Base-by-base conservation (phyloP, 768 basidiomycete genomes). In the Kwoniella mangroviensis region DNA sequence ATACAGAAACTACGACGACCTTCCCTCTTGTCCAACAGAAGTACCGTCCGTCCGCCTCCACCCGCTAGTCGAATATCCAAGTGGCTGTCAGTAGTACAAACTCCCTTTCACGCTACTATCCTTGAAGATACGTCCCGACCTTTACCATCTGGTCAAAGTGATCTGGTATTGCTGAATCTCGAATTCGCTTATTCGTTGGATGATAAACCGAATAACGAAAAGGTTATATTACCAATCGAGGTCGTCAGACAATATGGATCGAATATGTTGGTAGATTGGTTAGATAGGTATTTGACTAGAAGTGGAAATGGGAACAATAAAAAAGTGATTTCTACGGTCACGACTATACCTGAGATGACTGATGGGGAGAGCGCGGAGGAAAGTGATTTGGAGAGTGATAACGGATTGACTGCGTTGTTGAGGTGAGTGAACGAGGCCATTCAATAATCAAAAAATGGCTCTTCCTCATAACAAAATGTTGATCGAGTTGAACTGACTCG, bases 321-420 rank as follows among this genome's bases (percentile, higher is more conserved):
- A 22, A 61, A 69, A 19, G 56, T 57, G 22, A 17, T 57, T 57
- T 57, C 56, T 21, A 69, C 62, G 21, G 59, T 58, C 28, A 71
- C 62, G n/a, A 59, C 69, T 40, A 51, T 65, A 21, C 78, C 78
- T 21, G 75, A 69, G 5, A 73, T 79, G 78, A 79, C 78, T 41
- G 78, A 77, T 67, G 76, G 78, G 13, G 68, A 67, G 45, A 75
- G 74, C 57, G 76, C 72, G n/a, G 70, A 72, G 41, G 78, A 77
- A 6, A 72, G 67, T 26, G 78, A 77, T 57, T 40, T 77, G 54
- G 71, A 71, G 41, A 55, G 60, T 15, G 78, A 75, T 53, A 74
- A 76, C 59, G 79, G 73, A 3, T 58, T 77, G 21, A 65, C 24
- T 6, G 65, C 71, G 15, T 68, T 80, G 42, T 63, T 80, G 10